Conservation (phyloP, 108 stramenopile species). For the Skeletonema menzelii region DNA sequence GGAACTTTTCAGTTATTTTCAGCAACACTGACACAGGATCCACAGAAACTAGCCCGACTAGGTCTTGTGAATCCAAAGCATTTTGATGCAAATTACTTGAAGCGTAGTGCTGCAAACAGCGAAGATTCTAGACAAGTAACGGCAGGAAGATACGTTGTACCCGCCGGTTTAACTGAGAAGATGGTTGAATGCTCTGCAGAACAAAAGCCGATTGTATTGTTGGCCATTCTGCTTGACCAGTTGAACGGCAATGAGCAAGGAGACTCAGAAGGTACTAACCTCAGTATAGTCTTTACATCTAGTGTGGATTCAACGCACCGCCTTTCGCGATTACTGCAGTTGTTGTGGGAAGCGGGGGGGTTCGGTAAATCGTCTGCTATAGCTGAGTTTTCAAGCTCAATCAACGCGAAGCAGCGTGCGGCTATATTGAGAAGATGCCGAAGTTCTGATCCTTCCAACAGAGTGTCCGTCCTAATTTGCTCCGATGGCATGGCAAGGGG, state of each 20-base stretch:
- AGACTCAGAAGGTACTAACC: constrained; percentile 8
- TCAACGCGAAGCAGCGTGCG: constrained; percentile 68
- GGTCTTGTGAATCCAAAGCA: constrained; percentile 87
- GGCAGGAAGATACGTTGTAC: constrained; percentile 51
- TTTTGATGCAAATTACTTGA: constrained; percentile 78
- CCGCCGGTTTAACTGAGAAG: constrained; percentile 46
- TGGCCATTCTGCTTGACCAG: constrained; percentile 79
- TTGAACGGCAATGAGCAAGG: constrained; percentile 22
- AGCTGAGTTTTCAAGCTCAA: constrained; percentile 76
- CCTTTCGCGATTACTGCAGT: constrained; percentile 84
- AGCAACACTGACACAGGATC: constrained; percentile 94
- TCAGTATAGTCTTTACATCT: constrained; percentile 91
- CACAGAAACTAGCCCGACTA: constrained; percentile 90
- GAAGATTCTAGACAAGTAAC: constrained; percentile 20
- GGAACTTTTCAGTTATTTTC: constrained; percentile 85
- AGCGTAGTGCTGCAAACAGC: constrained; percentile 6
- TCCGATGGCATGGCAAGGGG: constrained; percentile 89
- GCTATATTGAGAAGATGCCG: constrained; percentile 67
- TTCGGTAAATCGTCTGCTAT: constrained; percentile 45
- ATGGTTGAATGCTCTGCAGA: constrained; percentile 54
- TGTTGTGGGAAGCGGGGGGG: constrained; percentile 68
- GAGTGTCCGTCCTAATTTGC: constrained; percentile 69
- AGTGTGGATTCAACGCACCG: constrained; percentile 95
- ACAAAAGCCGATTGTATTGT: constrained; percentile 86
- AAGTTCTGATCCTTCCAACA: constrained; percentile 23